A percentile compares a stretch with the other conserved stretches of the same genome.
phyloP scores from a whole-genome alignment of 2,329 filamentous ascomycete genomes.

The Moelleriella libera region DNA sequence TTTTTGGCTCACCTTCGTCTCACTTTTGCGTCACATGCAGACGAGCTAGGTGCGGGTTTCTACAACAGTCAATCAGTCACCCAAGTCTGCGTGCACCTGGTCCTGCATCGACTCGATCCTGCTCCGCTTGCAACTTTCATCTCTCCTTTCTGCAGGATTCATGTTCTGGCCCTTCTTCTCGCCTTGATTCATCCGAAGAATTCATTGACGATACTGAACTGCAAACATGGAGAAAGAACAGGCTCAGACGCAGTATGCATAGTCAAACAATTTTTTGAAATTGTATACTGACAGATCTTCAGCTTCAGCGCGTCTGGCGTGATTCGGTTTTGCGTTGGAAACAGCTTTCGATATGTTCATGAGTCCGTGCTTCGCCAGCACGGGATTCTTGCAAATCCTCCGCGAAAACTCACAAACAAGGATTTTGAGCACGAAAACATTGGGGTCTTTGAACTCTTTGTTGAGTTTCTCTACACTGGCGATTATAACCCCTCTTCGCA shows the following conservation, averaged over 20 bases:
- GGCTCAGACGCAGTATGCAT: no score
- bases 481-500: neutral
- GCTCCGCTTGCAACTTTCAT: no score
- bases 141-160: no score
- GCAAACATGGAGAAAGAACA: no score
- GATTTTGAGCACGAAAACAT: neutral
- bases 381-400: neutral
- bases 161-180: no score
- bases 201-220: no score
- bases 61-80: neutral
- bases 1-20: neutral
- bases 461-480: neutral
- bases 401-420: neutral
- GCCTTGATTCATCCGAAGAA: no score
- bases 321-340: neutral
- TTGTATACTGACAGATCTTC: no score
- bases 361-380: neutral
- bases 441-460: neutral
- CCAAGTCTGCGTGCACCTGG: neutral
- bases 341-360: neutral
- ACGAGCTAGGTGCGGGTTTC: neutral
- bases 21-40: slow-evolving; percentile 1
- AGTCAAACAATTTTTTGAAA: no score
- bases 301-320: neutral
- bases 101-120: no score